Conservation (phyloP, 352 stramenopile genomes). For the Lagenidium giganteum region DNA sequence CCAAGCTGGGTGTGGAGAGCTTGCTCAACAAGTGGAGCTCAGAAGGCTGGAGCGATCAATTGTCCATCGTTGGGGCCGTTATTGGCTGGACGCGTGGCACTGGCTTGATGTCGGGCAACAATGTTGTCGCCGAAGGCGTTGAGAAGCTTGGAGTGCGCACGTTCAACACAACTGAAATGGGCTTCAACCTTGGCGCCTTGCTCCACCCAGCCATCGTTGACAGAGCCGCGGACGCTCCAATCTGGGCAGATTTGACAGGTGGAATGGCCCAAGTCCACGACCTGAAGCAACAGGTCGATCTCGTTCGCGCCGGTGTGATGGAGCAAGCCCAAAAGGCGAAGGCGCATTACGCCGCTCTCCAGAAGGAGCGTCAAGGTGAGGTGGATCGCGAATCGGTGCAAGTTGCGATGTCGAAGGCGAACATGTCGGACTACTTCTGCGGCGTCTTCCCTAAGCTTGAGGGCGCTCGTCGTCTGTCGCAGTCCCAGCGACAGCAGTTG, state of each 20-base stretch:
- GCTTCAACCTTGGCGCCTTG: slow-evolving; percentile 83
- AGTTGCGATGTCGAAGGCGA: slow-evolving; percentile 45
- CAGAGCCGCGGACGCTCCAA: slow-evolving; percentile 54
- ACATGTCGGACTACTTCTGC: slow-evolving; percentile 75
- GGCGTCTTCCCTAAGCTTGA: slow-evolving; percentile 59
- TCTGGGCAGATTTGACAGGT: slow-evolving; percentile 80
- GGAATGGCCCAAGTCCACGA: slow-evolving; percentile 74
- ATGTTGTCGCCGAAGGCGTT: slow-evolving; percentile 74
- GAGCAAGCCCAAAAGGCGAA: slow-evolving; percentile 50
- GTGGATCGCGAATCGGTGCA: slow-evolving; percentile 1
- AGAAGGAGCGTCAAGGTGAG: slow-evolving; percentile 15
- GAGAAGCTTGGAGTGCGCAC: slow-evolving; percentile 81
- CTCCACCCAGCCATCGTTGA: slow-evolving; percentile 79
- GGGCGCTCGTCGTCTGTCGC: slow-evolving; percentile 24
- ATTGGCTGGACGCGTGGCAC: slow-evolving; percentile 88
- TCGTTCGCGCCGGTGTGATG: slow-evolving; percentile 47
- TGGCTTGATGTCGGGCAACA: slow-evolving; percentile 88
- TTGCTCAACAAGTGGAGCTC: slow-evolving; percentile 85
- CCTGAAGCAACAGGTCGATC: slow-evolving; percentile 60
- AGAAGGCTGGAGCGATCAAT: slow-evolving; percentile 82
- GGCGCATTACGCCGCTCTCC: slow-evolving; percentile 16
- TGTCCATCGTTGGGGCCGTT: slow-evolving; percentile 78
- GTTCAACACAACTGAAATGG: slow-evolving; percentile 85
- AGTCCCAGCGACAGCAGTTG: slow-evolving; percentile 28
- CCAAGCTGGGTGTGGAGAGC: slow-evolving; percentile 83